Percentiles rank a stretch among this genome's conserved stretches.
phyloP scores from a whole-genome alignment of 495 filamentous ascomycete genomes.

The Talaromyces nanjingensis region DNA sequence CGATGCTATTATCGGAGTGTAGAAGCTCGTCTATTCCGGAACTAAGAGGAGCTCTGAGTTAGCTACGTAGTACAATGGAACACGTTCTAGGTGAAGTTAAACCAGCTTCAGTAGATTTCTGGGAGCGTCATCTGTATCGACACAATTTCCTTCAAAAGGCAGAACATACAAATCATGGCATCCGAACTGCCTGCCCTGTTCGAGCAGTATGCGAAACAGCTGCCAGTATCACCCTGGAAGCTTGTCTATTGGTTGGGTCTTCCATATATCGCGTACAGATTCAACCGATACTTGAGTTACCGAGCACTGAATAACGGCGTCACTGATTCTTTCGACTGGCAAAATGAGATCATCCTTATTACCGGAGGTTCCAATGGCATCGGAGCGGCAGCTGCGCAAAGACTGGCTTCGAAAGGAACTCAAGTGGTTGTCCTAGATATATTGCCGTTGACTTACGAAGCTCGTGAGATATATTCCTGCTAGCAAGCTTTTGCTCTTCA shows the following conservation, averaged over 20 bases:
- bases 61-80: background rate
- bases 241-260: background rate
- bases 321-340: slow-evolving; percentile 50
- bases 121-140: background rate
- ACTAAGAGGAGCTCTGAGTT: background rate
- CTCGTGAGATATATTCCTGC: slow-evolving; percentile 26
- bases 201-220: background rate
- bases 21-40: background rate
- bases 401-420: slow-evolving; percentile 44
- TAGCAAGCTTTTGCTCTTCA: background rate
- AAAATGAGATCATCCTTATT: slow-evolving; percentile 55
- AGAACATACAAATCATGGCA: background rate
- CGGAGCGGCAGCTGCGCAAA: slow-evolving; percentile 47
- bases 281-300: slow-evolving; percentile 16
- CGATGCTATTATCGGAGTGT: background rate
- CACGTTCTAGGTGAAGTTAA: background rate
- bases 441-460: slow-evolving; percentile 47
- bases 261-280: background rate
- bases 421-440: slow-evolving; percentile 57
- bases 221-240: background rate
- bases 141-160: background rate
- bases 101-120: background rate
- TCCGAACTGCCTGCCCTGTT: background rate
- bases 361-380: slow-evolving; percentile 60
- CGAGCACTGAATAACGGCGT: slow-evolving; percentile 45